Conservation (phyloP, 768 basidiomycete species). For the Podaxis mareebaensis region DNA sequence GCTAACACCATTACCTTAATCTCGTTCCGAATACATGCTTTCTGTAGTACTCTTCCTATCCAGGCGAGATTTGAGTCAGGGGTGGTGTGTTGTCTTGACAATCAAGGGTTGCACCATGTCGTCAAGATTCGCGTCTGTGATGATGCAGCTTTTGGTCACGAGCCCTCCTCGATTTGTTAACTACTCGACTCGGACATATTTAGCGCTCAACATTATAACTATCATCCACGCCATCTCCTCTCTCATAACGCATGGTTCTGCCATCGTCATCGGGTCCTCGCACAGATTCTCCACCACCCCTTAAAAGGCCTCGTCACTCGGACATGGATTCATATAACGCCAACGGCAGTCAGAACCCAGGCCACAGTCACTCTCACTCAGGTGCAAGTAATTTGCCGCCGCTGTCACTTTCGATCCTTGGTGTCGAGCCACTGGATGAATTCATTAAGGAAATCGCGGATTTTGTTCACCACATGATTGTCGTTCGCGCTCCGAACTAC, state of each 20-base stretch:
- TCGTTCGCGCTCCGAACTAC: slow-evolving; percentile 49
- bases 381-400: slow-evolving; percentile 44
- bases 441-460: slow-evolving; percentile 92
- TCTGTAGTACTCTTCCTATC: not conserved
- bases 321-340: slow-evolving; percentile 9
- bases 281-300: slow-evolving; percentile 2
- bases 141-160: slow-evolving; percentile 2
- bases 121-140: not conserved
- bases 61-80: not conserved
- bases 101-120: not conserved
- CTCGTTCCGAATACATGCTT: slow-evolving; percentile 6
- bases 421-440: slow-evolving; percentile 89
- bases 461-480: slow-evolving; percentile 77
- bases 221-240: not conserved
- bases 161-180: not conserved
- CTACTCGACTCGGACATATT: slow-evolving; percentile 6
- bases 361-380: not conserved
- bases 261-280: not conserved
- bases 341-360: slow-evolving; percentile 4
- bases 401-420: slow-evolving; percentile 78
- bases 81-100: slow-evolving; percentile 18
- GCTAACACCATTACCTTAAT: slow-evolving; percentile 21
- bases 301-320: not conserved
- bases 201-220: not conserved
- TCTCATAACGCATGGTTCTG: slow-evolving; percentile 6